Evolutionary conservation across 2,329 filamentous ascomycete species (phyloP), one percentile per base, ranked within the genome.

Genomic region (Pyricularia grisea): DNA sequence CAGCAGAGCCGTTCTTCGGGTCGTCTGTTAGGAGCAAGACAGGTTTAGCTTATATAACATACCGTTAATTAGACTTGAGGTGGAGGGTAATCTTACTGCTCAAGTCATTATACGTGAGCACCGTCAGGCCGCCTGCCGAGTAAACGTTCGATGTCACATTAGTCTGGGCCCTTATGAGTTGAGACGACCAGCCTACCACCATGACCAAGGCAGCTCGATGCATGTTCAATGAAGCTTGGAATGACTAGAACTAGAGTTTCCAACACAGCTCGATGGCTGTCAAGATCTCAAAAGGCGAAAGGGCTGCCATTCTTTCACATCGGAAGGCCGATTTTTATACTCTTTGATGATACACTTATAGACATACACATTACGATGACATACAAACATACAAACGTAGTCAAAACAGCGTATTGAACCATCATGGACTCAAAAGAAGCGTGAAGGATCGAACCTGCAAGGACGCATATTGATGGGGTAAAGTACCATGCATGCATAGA

Each of bases 1-100:
- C 70, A 0, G 70, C 69, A 3, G 69, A 67, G 64, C 71, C 71
- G 11, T 69, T 65, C 28, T 69, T 71, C 17, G 67, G 50, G 20
- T 33, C 36, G 30, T 68, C 66, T 61, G 23, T 70, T 67, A 12
- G 33, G 30, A 42, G 63, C 5, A 28, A 28, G 10, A 11, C 11
- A 17, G 2, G 12, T 25, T 28, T 23, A 36, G 33, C 20, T 36
- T 6, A 42, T 33, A 25, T 27, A 1, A 33, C 9, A 31, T 42
- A 11, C 2, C 28, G 5, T 11, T 23, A 10, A 23, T 12, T 4
- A 64, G 2, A 17, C 33, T 14, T 36, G 11, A 36, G 36, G 3
- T 10, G 17, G 20, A 3, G 9, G 58, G 25, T 61, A n/a, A 20
- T 36, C 65, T 65, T 58, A 68, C 69, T 67, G 33, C 50, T 58